Base-by-base conservation (phyloP, 2,329 filamentous ascomycete species). In the Aspergillus sergii region DNA sequence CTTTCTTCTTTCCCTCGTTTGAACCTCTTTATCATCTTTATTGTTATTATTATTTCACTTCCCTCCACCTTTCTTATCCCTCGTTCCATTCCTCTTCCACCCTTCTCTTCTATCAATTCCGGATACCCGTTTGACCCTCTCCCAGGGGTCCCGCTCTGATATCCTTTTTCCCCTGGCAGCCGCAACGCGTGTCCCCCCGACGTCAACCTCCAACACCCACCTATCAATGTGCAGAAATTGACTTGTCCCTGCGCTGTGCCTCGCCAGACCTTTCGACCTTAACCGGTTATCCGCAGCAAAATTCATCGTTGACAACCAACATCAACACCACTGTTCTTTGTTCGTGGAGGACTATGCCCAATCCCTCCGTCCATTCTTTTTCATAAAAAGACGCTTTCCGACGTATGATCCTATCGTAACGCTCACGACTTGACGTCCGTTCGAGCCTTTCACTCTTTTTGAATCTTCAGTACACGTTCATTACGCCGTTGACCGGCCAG, bases 361-460 rank as follows among this genome's bases (percentile, higher is more conserved):
- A 23, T 62, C 23, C 46, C 46, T 61, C 63, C 64, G 56, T 59
- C 57, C 69, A 63, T 69, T 72, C 68, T 61, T 66, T 72, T 67
- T 54, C 41, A 39, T 61, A 41, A 60, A 61, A 61, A 21, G 53
- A 58, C 32, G 54, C 54, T 36, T 64, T 58, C 58, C 64, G 55
- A 64, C 66, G 69, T 59, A 75, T 72, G 73, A 74, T 59, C 66
- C 60, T 67, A 65, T 66, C 51, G 65, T 70, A 65, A 69, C 68
- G 68, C 73, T 74, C 71, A 72, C 73, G 73, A 76, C 74, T 76
- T 72, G 75, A 77, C 73, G 74, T 71, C 71, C 65, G 65, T 64
- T 70, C 66, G 73, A 75, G 74, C 70, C 58, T 65, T 61, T 28
- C 63, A 73, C 73, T 66, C 69, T 75, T 70, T 67, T 73, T 72